Evolutionary conservation across 2,329 filamentous ascomycete genomes (phyloP), one percentile per base, ranked within the genome.

Genomic region (Ceratocystis lukuohia): DNA sequence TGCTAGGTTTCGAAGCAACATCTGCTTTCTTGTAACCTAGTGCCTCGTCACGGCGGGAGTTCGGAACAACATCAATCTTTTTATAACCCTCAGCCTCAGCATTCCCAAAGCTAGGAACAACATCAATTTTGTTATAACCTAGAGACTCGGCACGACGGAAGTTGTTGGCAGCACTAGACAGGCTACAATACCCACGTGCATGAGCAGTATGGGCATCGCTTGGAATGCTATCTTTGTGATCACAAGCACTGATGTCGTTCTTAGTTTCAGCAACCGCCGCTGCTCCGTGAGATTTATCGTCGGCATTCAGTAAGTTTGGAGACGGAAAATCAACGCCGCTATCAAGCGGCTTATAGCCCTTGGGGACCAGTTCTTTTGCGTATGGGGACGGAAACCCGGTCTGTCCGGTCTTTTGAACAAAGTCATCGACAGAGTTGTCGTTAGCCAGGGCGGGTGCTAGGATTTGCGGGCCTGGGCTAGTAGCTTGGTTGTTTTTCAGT

Each of bases 21-120:
- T 63, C 46, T 12, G 50, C 20, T 25, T 63, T 63, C 17, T 48
- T 63, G 41, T 63, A 63, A 7, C 17, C 61, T n/a, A 25, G 61
- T n/a, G 61, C 15, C 28, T 46, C 17, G 2, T 22, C 61, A 5
- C 20, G 22, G 8, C 15, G n/a, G 22, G n/a, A 25, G 6, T n/a
- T 46, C 15, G 25, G 20, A 17, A 15, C 22, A 17, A 8, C 48
- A 15, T n/a, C 25, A 6, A 63, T 33, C 25, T 63, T 63, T 4
- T 48, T 63, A 22, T 63, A 63, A 15, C 25, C 37, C 17, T 45
- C 44, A 25, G 61, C 15, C 28, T 46, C 17, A 2, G 25, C 61
- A 5, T 15, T 17, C 4, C 17, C 17, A 8, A 25, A 25, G 6
- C 25, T 46, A 41, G 37, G 8, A 3, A 28, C 46, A 53, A 50